These are phyloP conservation scores for Apiotrichum laibachii DNA, from an alignment of 1,284 basidiomycete species.

Conservation along the genomic window DNA sequence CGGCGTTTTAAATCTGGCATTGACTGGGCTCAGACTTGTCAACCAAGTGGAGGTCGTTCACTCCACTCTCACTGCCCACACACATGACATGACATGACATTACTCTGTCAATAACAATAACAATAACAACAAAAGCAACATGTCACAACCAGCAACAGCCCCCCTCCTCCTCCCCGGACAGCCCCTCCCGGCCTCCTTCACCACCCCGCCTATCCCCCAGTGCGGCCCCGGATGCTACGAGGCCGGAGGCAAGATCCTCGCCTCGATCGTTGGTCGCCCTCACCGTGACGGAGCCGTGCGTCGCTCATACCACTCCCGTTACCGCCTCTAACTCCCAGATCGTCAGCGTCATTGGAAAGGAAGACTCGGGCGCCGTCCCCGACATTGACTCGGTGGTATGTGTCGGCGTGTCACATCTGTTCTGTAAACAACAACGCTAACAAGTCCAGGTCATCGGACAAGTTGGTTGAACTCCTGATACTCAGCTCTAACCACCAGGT, in stretches of 20 bases:
- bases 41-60: constrained; percentile 1
- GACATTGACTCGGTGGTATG: constrained; percentile 50
- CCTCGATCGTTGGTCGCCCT: constrained; percentile 69
- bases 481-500: constrained; percentile 55
- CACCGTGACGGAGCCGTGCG: constrained; percentile 62
- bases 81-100: background rate
- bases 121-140: background rate
- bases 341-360: constrained; percentile 46
- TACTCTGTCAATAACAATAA: background rate
- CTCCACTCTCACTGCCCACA: background rate
- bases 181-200: constrained; percentile 63
- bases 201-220: constrained; percentile 57
- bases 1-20: background rate
- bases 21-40: background rate
- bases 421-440: background rate
- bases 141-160: constrained; percentile 14
- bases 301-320: constrained; percentile 33
- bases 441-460: constrained; percentile 39
- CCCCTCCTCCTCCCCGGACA: constrained; percentile 72
- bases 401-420: background rate
- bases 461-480: constrained; percentile 19
- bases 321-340: constrained; percentile 16
- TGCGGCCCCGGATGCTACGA: constrained; percentile 69
- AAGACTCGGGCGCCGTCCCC: constrained; percentile 47
- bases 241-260: constrained; percentile 64